These are phyloP conservation scores for Paramyrothecium roridum DNA, from an alignment of 2,329 filamentous ascomycete species.

Conservation along the genomic window DNA sequence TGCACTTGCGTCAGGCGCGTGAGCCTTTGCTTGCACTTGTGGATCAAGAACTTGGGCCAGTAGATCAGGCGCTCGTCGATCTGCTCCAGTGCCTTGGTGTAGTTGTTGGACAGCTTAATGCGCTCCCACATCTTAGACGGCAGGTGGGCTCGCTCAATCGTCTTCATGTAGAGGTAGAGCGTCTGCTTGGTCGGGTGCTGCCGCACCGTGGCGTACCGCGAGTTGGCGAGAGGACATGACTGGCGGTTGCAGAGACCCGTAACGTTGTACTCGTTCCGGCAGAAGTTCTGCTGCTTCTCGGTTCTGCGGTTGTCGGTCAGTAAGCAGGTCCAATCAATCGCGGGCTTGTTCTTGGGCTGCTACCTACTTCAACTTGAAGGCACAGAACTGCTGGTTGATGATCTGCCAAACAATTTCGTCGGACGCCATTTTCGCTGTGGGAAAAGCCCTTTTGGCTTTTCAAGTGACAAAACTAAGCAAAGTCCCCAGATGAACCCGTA, in stretches of 20 bases:
- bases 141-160: constrained; percentile 81
- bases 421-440: constrained; percentile 63
- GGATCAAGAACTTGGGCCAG: constrained; percentile 89
- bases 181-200: constrained; percentile 76
- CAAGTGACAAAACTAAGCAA: neutral
- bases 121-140: constrained; percentile 93
- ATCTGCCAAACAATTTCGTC: constrained; percentile 98
- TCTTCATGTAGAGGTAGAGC: constrained; percentile 97
- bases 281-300: constrained; percentile 87
- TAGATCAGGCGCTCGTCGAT: constrained; percentile 85
- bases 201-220: constrained; percentile 87
- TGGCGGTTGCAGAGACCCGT: constrained; percentile 81
- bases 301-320: constrained; percentile 50
- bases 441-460: neutral
- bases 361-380: constrained; percentile 84
- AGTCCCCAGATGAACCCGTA: neutral
- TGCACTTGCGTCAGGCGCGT: constrained; percentile 90
- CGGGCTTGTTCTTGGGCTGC: no score
- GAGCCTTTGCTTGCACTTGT: constrained; percentile 95
- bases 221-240: constrained; percentile 87
- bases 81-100: constrained; percentile 82
- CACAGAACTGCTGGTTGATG: constrained; percentile 93
- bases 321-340: neutral
- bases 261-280: constrained; percentile 90
- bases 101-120: constrained; percentile 86